Percentiles rank a stretch among this genome's conserved stretches.
These are phyloP conservation scores for Apiospora marii DNA, from an alignment of 2,329 filamentous ascomycete genomes.

Conservation along the genomic window DNA sequence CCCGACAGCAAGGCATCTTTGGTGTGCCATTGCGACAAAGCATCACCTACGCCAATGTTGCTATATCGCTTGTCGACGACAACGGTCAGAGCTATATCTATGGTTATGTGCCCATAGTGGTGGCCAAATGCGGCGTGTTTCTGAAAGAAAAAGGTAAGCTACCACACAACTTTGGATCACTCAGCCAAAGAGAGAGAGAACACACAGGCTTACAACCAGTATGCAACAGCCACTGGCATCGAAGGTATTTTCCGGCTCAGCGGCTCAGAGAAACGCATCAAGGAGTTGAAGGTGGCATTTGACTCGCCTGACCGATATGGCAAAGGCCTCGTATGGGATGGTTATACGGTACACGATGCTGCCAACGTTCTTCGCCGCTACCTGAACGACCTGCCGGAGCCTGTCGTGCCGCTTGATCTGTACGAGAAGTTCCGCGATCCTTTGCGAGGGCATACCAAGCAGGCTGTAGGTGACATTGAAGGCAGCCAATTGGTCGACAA, in stretches of 20 bases:
- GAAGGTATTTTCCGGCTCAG: conserved; percentile 97
- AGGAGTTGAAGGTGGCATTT: conserved; percentile 90
- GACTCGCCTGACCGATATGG: conserved; percentile 95
- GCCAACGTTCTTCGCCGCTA: conserved; percentile 96
- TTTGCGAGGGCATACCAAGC: conserved; percentile 74
- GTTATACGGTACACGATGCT: conserved; percentile 97
- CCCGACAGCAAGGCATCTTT: conserved; percentile 79
- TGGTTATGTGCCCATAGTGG: conserved; percentile 97
- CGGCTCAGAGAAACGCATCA: conserved; percentile 97
- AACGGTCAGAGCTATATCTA: conserved; percentile 96
- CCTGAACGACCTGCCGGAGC: conserved; percentile 94
- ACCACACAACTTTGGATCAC: conserved; percentile 29
- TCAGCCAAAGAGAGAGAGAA: neutral
- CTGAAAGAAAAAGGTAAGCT: conserved; percentile 92
- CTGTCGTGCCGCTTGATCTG: conserved; percentile 92
- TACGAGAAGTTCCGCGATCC: conserved; percentile 93
- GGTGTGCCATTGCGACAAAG: conserved; percentile 92
- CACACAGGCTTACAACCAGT: conserved; percentile 23
- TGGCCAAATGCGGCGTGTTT: conserved; percentile 97
- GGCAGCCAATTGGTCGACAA: conserved; percentile 74
- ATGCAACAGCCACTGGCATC: conserved; percentile 78
- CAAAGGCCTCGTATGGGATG: conserved; percentile 95
- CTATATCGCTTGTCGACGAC: conserved; percentile 93
- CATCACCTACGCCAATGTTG: conserved; percentile 97
- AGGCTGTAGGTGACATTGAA: conserved; percentile 75